These are phyloP conservation scores for Malus hybrid DNA, from an alignment of 331 rosid genomes.

Conservation along the genomic window DNA sequence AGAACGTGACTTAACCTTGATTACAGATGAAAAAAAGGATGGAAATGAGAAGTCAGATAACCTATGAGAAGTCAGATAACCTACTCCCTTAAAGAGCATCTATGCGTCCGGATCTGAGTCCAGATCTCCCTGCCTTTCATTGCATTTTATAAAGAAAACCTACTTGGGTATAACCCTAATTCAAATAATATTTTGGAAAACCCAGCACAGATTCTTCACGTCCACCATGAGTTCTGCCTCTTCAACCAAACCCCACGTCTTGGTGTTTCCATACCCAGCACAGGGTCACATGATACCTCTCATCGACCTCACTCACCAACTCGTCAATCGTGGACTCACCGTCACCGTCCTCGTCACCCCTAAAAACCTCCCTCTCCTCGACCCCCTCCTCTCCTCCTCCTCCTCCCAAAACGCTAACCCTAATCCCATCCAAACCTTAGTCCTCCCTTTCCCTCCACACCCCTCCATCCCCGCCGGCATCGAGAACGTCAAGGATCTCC, in stretches of 20 bases:
- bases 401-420: background rate
- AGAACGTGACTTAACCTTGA: too few relatives aligned
- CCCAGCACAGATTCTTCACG: background rate
- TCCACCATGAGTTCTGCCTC: background rate
- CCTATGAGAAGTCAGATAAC: too few relatives aligned
- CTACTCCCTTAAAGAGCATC: too few relatives aligned
- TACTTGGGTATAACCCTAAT: too few relatives aligned
- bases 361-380: slow-evolving; percentile 25
- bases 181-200: too few relatives aligned
- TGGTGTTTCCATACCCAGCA: slow-evolving; percentile 31
- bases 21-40: too few relatives aligned
- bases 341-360: slow-evolving; percentile 53
- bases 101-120: too few relatives aligned
- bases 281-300: slow-evolving; percentile 51
- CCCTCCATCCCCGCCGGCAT: slow-evolving; percentile 30
- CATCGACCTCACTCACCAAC: slow-evolving; percentile 23
- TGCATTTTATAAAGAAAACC: too few relatives aligned
- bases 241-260: slow-evolving; percentile 15
- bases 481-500: slow-evolving; percentile 29
- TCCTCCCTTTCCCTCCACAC: slow-evolving; percentile 40
- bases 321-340: slow-evolving; percentile 3
- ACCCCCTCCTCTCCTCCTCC: slow-evolving; percentile 25
- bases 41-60: too few relatives aligned
- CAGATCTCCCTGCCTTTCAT: too few relatives aligned
- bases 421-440: slow-evolving; percentile 13